Conservation (phyloP, 1,139 yeast genomes). For the Yamadazyma membranifaciens region DNA sequence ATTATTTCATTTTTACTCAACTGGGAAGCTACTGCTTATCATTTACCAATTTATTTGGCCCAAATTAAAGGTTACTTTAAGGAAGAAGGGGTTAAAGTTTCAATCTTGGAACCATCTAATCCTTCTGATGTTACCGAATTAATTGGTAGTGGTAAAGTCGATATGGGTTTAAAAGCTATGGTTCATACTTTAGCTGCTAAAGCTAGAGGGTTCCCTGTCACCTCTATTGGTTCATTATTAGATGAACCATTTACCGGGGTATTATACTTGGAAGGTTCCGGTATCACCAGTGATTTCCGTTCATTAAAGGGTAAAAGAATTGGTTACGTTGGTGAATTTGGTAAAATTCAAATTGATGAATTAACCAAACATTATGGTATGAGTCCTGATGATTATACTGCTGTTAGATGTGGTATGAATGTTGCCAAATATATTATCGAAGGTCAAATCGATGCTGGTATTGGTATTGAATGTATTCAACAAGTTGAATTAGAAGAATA, state of each 20-base stretch:
- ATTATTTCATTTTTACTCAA: constrained; percentile 53
- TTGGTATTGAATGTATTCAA: constrained; percentile 60
- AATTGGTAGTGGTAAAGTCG: constrained; percentile 56
- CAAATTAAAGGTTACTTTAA: constrained; percentile 50
- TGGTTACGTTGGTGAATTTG: constrained; percentile 61
- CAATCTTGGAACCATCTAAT: constrained; percentile 56
- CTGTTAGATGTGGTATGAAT: constrained; percentile 63
- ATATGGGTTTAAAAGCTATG: constrained; percentile 63
- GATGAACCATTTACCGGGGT: constrained; percentile 62
- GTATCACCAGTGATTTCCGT: constrained; percentile 50
- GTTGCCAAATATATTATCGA: constrained; percentile 56
- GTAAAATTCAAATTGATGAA: constrained; percentile 58
- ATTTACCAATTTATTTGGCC: constrained; percentile 52
- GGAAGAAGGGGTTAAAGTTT: constrained; percentile 50
- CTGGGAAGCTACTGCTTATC: constrained; percentile 61
- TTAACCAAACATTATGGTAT: constrained; percentile 54
- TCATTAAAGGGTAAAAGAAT: constrained; percentile 53
- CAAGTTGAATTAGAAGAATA: constrained; percentile 58
- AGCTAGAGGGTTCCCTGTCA: constrained; percentile 58
- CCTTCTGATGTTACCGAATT: constrained; percentile 60
- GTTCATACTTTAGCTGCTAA: constrained; percentile 60
- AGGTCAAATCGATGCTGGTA: constrained; percentile 57
- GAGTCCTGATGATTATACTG: constrained; percentile 55
- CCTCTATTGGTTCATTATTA: constrained; percentile 53
- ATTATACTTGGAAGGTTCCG: constrained; percentile 50